These are phyloP conservation scores for Ustilago bromivora DNA, from an alignment of 1,284 basidiomycete genomes.

Conservation along the genomic window DNA sequence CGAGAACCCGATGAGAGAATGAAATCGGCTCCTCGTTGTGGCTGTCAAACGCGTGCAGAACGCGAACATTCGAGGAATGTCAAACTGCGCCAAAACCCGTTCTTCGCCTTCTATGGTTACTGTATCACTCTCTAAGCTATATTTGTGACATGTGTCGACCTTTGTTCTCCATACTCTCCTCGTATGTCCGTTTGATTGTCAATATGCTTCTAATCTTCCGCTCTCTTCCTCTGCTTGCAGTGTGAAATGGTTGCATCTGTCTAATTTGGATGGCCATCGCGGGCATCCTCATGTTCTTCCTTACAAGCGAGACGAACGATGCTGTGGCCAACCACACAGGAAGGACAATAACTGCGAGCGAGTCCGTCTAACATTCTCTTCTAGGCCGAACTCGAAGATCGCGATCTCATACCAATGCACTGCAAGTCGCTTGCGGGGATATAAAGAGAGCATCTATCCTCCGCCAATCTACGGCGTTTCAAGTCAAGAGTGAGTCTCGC, in stretches of 20 bases:
- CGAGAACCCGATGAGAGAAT: not conserved
- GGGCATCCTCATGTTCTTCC: not conserved
- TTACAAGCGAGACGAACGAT: not conserved
- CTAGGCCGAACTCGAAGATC: not conserved
- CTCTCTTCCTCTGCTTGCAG: not conserved
- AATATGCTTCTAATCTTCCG: not conserved
- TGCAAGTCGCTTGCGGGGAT: slow-evolving; percentile 8
- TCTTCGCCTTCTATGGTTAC: not conserved
- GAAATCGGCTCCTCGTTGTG: slow-evolving; percentile 1
- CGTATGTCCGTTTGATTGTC: not conserved
- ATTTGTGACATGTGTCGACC: slow-evolving; percentile 28
- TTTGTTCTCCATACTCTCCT: slow-evolving; percentile 12
- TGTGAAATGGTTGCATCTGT: not conserved
- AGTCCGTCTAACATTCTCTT: not conserved
- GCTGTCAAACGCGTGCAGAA: not conserved
- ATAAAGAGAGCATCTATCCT: slow-evolving; percentile 12
- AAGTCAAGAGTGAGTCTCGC: not conserved
- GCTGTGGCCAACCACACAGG: slow-evolving; percentile 2
- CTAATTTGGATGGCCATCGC: not conserved
- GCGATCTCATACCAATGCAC: not conserved
- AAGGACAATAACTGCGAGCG: not conserved
- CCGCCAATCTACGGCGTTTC: not conserved
- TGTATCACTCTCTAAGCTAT: not conserved
- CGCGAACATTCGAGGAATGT: slow-evolving; percentile 47
- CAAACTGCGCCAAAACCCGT: slow-evolving; percentile 14